These are phyloP conservation scores for Cadophora sp. DNA, from an alignment of 2,329 filamentous ascomycete species.

Conservation along the genomic window DNA sequence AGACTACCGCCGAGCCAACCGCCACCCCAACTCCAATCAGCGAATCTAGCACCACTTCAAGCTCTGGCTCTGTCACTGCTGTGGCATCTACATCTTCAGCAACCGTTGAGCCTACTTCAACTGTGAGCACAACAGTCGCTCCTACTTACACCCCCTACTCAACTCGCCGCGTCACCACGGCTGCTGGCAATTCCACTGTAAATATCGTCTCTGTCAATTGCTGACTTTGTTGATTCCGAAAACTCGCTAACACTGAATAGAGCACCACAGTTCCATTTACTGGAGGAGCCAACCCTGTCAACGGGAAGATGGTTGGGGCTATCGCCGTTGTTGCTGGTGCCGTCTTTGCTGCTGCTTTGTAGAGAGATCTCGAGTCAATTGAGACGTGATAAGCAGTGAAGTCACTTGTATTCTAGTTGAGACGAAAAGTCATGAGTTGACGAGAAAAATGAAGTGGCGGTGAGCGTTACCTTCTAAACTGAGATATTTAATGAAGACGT, in stretches of 20 bases:
- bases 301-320: slow-evolving; percentile 2
- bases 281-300: slow-evolving; percentile 12
- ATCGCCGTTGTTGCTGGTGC: slow-evolving; percentile 12
- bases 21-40: background rate
- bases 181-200: slow-evolving; percentile 18
- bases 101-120: background rate
- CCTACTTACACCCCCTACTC: slow-evolving; percentile 1
- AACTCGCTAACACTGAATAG: slow-evolving; percentile 2
- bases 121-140: background rate
- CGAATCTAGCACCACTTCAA: background rate
- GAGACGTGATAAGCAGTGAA: too few relatives aligned
- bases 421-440: background rate
- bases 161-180: background rate
- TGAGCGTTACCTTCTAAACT: background rate
- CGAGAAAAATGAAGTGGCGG: background rate
- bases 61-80: slow-evolving; percentile 1
- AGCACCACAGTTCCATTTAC: slow-evolving; percentile 19
- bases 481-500: background rate
- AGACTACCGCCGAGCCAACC: slow-evolving; percentile 5
- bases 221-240: background rate
- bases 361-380: background rate
- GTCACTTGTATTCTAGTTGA: background rate
- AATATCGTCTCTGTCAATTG: background rate
- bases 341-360: slow-evolving; percentile 15
- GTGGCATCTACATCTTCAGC: background rate